A percentile compares a stretch with the other conserved stretches of the same genome.
phyloP scores from a whole-genome alignment of 2,329 filamentous ascomycete species.

The Paecilomyces niveus region DNA sequence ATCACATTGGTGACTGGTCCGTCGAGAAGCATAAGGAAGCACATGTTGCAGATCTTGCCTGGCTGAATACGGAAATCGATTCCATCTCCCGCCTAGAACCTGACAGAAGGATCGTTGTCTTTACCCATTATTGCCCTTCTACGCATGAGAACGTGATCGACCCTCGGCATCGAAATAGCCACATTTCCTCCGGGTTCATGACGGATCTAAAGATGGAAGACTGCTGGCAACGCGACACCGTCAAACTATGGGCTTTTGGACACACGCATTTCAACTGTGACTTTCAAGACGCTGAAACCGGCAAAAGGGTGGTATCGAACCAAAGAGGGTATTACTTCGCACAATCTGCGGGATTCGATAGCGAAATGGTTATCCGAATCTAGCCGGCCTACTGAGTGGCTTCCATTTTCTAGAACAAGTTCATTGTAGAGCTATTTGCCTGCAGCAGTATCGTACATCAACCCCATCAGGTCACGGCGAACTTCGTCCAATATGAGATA shows the following conservation, averaged over 20 bases:
- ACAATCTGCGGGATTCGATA: constrained; percentile 29
- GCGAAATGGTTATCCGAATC: constrained; percentile 15
- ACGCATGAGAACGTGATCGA: constrained; percentile 18
- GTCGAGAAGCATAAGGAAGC: constrained; percentile 23
- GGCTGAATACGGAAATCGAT: constrained; percentile 33
- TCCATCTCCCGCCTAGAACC: constrained; percentile 22
- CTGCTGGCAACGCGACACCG: constrained; percentile 32
- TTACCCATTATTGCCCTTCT: constrained; percentile 33
- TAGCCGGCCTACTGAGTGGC: background rate
- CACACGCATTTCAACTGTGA: constrained; percentile 44
- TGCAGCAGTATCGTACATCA: background rate
- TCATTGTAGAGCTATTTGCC: too few species aligned
- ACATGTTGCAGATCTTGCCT: constrained; percentile 27
- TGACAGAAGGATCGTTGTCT: constrained; percentile 27
- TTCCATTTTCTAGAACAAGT: too few species aligned
- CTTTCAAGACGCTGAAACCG: constrained; percentile 22
- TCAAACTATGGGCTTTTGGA: constrained; percentile 42
- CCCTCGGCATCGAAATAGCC: constrained; percentile 24
- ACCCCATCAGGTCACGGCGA: constrained; percentile 4
- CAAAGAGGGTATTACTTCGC: constrained; percentile 37
- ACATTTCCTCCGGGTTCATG: constrained; percentile 31
- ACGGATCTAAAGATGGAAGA: constrained; percentile 33
- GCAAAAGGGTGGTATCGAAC: constrained; percentile 33
- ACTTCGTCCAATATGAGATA: constrained; percentile 11
- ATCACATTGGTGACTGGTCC: constrained; percentile 33